A percentile compares a stretch with the other conserved stretches of the same genome.
These are phyloP conservation scores for Lyophyllum atratum DNA, from an alignment of 768 basidiomycete species.

Conservation along the genomic window DNA sequence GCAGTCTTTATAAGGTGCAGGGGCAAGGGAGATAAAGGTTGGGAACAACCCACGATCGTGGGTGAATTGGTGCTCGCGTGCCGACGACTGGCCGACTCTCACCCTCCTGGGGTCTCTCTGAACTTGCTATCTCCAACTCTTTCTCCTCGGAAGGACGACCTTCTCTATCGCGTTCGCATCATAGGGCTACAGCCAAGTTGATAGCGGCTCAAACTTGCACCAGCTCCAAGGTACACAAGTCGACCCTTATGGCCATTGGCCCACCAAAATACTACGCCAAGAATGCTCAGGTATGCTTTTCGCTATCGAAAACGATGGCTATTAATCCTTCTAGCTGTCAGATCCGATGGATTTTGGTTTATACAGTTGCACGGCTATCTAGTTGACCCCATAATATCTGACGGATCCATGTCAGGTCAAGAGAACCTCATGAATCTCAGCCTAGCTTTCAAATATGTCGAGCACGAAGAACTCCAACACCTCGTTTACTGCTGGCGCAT, in stretches of 20 bases:
- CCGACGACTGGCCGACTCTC: background rate
- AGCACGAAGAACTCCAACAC: too few species aligned
- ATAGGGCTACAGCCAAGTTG: background rate
- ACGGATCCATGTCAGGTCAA: too few species aligned
- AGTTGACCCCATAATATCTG: too few species aligned
- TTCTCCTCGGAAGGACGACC: background rate
- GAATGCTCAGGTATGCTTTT: background rate
- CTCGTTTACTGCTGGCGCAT: too few species aligned
- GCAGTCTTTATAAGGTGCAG: background rate
- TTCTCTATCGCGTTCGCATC: background rate
- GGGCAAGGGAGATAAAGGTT: too few species aligned
- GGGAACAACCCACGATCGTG: background rate
- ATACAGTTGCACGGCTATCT: too few species aligned
- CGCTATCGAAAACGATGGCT: too few species aligned
- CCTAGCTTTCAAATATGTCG: too few species aligned
- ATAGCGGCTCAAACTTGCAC: background rate
- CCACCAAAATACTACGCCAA: background rate
- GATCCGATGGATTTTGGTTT: too few species aligned
- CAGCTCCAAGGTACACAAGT: background rate
- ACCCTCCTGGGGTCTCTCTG: too few species aligned
- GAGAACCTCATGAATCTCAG: too few species aligned
- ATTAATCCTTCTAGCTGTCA: too few species aligned
- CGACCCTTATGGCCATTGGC: background rate
- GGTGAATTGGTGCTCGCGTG: slow-evolving; percentile 9
- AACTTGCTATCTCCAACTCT: background rate